Percentiles rank a stretch among this genome's conserved stretches.
These are phyloP conservation scores for Chalaropsis thielavioides DNA, from an alignment of 2,329 filamentous ascomycete genomes.

Conservation along the genomic window DNA sequence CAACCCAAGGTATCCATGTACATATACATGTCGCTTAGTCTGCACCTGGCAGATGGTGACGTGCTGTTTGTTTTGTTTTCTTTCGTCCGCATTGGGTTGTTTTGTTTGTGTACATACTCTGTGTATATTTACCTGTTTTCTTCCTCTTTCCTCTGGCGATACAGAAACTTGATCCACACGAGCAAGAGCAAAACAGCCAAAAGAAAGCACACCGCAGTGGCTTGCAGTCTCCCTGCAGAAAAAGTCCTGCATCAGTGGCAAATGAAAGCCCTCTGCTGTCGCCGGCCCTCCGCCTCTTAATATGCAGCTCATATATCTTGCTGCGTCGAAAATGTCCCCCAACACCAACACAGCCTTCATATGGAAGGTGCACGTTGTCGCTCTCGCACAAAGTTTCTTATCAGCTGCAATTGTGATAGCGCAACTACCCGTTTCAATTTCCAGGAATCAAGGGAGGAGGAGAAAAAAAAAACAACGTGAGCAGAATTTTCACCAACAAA, in stretches of 20 bases:
- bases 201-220: not conserved
- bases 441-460: not conserved
- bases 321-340: not conserved
- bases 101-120: not conserved
- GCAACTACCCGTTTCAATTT: slow-evolving; percentile 4
- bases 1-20: not conserved
- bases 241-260: not conserved
- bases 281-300: not conserved
- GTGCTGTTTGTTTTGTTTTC: not conserved
- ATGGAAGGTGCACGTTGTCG: slow-evolving; percentile 4
- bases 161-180: not conserved
- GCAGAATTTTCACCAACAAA: slow-evolving; percentile 6
- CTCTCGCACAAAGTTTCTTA: slow-evolving; percentile 8
- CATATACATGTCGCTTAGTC: not conserved
- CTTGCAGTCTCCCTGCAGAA: too few species aligned
- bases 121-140: not conserved
- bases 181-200: not conserved
- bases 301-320: not conserved
- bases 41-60: slow-evolving; percentile 4
- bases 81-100: not conserved
- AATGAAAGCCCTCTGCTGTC: not conserved
- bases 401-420: not conserved
- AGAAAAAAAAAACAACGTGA: not conserved
- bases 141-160: not conserved
- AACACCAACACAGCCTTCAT: not conserved